These are phyloP conservation scores for Sporothrix pseudoabietina DNA, from an alignment of 2,329 filamentous ascomycete species.

Conservation along the genomic window DNA sequence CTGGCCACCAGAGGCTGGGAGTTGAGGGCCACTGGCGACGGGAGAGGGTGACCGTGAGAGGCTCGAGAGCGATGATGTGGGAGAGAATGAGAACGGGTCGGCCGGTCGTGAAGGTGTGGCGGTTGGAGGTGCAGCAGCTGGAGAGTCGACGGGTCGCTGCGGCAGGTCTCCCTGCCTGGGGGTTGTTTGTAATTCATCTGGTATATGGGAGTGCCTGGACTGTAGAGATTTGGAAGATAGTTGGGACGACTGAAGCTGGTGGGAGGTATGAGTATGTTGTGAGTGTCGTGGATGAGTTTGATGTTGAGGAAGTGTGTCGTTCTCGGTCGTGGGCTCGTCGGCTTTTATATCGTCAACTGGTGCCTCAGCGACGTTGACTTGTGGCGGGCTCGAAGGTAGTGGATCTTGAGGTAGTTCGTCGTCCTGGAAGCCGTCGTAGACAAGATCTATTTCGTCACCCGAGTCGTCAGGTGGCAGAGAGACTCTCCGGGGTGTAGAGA, in stretches of 20 bases:
- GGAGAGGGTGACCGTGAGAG: constrained; percentile 25
- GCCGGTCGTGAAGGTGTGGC: neutral
- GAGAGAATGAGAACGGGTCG: constrained; percentile 27
- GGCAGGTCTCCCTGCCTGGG: neutral
- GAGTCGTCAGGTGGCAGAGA: neutral
- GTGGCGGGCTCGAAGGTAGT: neutral
- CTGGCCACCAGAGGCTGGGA: neutral
- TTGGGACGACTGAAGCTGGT: neutral
- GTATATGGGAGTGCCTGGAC: neutral
- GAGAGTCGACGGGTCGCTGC: neutral
- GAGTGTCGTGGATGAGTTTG: neutral
- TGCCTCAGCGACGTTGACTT: neutral
- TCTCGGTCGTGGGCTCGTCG: neutral
- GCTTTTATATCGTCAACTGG: too few species aligned
- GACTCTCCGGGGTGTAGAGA: neutral
- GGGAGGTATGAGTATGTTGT: neutral
- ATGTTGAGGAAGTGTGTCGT: neutral
- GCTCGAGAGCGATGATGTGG: constrained; percentile 29
- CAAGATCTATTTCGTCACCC: constrained; percentile 34
- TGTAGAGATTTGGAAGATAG: neutral
- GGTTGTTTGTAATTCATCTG: neutral
- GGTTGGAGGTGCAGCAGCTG: neutral
- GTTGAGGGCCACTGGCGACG: neutral
- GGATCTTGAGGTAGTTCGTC: neutral
- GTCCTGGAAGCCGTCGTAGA: neutral